Conservation (phyloP, 371 early-diverging fungal species). For the Mortierella polycephala region DNA sequence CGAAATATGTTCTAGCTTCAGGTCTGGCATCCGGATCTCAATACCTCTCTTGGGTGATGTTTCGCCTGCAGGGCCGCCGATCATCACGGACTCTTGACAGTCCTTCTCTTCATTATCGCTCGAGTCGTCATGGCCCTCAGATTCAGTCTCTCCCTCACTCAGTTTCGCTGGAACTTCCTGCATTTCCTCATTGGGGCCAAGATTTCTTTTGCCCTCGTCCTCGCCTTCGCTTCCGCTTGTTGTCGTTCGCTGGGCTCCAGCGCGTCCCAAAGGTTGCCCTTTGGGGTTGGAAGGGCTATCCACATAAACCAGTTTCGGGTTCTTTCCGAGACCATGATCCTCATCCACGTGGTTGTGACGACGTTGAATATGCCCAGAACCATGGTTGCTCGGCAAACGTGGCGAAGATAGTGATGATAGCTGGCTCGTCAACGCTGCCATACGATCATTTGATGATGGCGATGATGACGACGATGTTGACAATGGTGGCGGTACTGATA, state of each 20-base stretch:
- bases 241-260: constrained; percentile 14
- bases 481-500: neutral
- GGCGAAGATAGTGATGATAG: neutral
- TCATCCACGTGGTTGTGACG: too few species aligned
- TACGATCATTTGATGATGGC: neutral
- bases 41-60: constrained; percentile 64
- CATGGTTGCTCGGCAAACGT: neutral
- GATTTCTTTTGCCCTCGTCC: constrained; percentile 6
- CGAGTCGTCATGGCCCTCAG: constrained; percentile 13
- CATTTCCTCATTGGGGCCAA: constrained; percentile 9
- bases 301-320: constrained; percentile 19
- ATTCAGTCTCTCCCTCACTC: constrained; percentile 28
- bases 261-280: constrained; percentile 18
- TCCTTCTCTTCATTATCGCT: constrained; percentile 14
- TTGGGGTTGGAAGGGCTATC: constrained; percentile 1
- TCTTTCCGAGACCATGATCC: neutral
- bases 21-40: constrained; percentile 74
- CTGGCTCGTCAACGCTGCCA: too few species aligned
- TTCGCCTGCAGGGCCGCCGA: constrained; percentile 6
- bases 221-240: constrained; percentile 22
- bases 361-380: too few species aligned
- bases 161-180: constrained; percentile 38
- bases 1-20: constrained; percentile 68
- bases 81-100: neutral
- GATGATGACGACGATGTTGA: neutral